phyloP scores from a whole-genome alignment of 1,139 yeast species.

The Nakaseomyces glabratus region DNA sequence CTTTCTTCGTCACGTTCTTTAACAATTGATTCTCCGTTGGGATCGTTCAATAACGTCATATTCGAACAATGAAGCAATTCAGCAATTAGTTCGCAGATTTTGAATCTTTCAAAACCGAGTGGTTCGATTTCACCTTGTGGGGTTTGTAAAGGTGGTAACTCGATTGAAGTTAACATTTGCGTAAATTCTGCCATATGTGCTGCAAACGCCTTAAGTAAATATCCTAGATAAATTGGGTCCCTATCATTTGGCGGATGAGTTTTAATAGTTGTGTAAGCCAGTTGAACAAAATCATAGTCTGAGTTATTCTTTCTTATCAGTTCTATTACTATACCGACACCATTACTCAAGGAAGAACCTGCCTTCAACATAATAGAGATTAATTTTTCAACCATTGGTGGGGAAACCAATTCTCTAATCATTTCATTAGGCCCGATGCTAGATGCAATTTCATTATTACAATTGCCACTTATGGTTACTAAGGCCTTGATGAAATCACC shows the following conservation, averaged over 20 bases:
- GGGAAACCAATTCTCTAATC: conserved; percentile 79
- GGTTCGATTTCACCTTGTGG: conserved; percentile 78
- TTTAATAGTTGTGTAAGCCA: conserved; percentile 75
- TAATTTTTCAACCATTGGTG: conserved; percentile 53
- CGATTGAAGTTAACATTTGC: conserved; percentile 38
- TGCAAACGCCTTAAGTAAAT: conserved; percentile 72
- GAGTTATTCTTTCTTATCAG: conserved; percentile 92
- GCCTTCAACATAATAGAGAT: conserved; percentile 84
- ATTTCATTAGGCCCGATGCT: conserved; percentile 95
- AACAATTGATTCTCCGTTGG: conserved; percentile 70
- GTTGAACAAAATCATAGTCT: conserved; percentile 88
- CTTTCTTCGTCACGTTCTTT: conserved; percentile 68
- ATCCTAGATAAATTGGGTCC: conserved; percentile 91
- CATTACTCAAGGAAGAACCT: conserved; percentile 86
- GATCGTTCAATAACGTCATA: conserved; percentile 86
- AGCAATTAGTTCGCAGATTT: conserved; percentile 90
- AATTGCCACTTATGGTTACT: conserved; percentile 85
- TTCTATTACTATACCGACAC: conserved; percentile 93
- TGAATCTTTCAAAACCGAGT: conserved; percentile 89
- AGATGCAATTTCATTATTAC: conserved; percentile 61
- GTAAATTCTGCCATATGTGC: conserved; percentile 65
- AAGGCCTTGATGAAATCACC: conserved; percentile 93
- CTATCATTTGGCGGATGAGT: conserved; percentile 92
- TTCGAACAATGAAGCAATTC: conserved; percentile 93
- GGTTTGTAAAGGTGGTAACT: conserved; percentile 44